Base-by-base conservation (phyloP, 345 rosid genomes). In the Arabidopsis suecica region DNA sequence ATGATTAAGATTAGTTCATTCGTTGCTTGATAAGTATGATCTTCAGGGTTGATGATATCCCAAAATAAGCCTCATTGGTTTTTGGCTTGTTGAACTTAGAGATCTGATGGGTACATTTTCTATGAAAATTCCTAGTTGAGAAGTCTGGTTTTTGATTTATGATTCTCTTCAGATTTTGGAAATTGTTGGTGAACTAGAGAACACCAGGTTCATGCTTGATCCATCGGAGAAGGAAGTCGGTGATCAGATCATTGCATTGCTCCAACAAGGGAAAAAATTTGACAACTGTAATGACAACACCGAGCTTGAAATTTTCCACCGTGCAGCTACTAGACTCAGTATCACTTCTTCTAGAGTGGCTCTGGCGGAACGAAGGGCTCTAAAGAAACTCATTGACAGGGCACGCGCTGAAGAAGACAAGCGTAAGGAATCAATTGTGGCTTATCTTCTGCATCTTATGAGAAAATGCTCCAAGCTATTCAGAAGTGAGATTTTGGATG, bases 391-490 rank as follows among this genome's bases (percentile, higher is more conserved):
- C 47, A 79, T 96, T 48, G 98, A 96, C 53, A 87, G 86, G 81
- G 98, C 99, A 78, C 91, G 96, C 7, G 79, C 75, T 4, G 99
- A 96, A 85, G 99, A 96, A 81, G 98, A 96, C 83, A 91, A 96
- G 76, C 88, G 97, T n/a, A 96, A 93, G 73, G 99, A 96, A 69
- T 91, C 98, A 5, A 96, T 96, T 25, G 98, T 91, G 49, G 96
- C 96, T 23, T 96, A 87, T 84, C 96, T 96, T 41, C 86, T 96
- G 63, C 91, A 86, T 77, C 93, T 96, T 45, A 89, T 96, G 93
- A 85, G 98, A 74, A 96, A 88, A 85, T 96, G 91, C 82, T 96
- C 97, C 5, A 93, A 93, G 83, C 81, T 89, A 58, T 93, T 96
- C 81, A 86, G 99, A 82, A 89, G 80, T 61, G 98, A 96, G 55